A percentile compares a stretch with the other conserved stretches of the same genome.
Conservation (phyloP, 192 early-diverging fungal species). For the Ambispora gerdemannii region DNA sequence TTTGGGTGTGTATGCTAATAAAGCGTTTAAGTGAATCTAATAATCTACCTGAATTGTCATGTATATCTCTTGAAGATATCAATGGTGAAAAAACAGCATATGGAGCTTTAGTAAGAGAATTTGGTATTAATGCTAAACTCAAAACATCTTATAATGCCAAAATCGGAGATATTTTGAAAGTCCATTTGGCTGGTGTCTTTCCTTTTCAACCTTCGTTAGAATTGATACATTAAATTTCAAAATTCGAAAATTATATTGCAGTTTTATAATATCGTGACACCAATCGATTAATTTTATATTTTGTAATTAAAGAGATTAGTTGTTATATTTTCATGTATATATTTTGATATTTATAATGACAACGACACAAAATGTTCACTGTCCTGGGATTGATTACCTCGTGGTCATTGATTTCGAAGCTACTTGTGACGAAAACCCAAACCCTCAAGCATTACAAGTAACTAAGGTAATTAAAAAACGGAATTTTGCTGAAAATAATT, state of each 20-base stretch:
- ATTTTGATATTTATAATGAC: neutral
- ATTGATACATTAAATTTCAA: neutral
- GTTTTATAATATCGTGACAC: no score
- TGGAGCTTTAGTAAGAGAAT: slow-evolving; percentile 17
- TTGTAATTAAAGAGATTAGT: no score
- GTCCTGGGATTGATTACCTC: slow-evolving; percentile 45
- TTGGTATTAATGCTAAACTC: slow-evolving; percentile 19
- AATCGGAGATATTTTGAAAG: neutral
- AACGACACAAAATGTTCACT: slow-evolving; percentile 16
- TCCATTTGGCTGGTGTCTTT: neutral
- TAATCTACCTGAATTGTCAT: slow-evolving; percentile 16
- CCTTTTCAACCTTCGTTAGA: neutral
- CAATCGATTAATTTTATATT: no score
- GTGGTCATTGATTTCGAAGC: slow-evolving; percentile 67
- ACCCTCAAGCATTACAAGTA: slow-evolving; percentile 53
- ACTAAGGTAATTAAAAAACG: slow-evolving; percentile 39
- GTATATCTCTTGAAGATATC: neutral
- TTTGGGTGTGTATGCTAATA: slow-evolving; percentile 19
- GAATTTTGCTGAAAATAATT: neutral
- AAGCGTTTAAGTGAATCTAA: neutral
- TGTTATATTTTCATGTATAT: no score
- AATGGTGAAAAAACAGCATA: slow-evolving; percentile 11
- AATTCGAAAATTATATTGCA: no score
- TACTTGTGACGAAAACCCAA: slow-evolving; percentile 69
- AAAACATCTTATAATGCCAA: neutral